These are phyloP conservation scores for Stachybotrys chlorohalonatus DNA, from an alignment of 2,329 filamentous ascomycete species.

Conservation along the genomic window DNA sequence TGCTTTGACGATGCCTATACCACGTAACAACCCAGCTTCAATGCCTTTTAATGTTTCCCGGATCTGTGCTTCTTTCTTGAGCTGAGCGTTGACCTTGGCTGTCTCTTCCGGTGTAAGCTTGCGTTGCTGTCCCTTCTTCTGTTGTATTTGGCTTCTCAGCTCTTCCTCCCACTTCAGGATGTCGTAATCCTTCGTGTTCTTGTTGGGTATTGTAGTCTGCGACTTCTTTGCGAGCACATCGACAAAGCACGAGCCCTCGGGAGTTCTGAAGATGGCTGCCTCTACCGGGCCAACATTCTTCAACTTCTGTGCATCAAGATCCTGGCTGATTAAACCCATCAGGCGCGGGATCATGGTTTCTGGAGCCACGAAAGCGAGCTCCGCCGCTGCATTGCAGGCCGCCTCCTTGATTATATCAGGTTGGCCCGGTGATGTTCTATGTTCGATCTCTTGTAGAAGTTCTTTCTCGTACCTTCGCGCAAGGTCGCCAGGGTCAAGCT, in stretches of 20 bases:
- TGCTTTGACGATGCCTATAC: constrained; percentile 75
- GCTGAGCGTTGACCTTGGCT: constrained; percentile 80
- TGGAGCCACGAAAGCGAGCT: constrained; percentile 88
- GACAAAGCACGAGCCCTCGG: constrained; percentile 79
- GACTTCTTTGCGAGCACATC: constrained; percentile 84
- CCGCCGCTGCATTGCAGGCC: constrained; percentile 76
- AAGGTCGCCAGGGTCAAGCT: constrained; percentile 73
- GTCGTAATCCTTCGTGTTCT: constrained; percentile 91
- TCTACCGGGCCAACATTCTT: constrained; percentile 73
- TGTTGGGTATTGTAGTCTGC: constrained; percentile 61
- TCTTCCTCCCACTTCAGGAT: constrained; percentile 97
- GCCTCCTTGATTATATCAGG: constrained; percentile 53
- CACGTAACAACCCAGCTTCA: constrained; percentile 65
- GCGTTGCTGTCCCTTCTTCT: constrained; percentile 85
- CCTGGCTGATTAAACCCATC: constrained; percentile 61
- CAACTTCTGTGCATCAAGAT: constrained; percentile 64
- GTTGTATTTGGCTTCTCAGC: constrained; percentile 73
- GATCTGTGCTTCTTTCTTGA: constrained; percentile 78
- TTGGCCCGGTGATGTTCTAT: constrained; percentile 36
- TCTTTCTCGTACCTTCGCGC: constrained; percentile 53
- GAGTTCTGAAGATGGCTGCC: constrained; percentile 85
- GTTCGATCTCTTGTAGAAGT: constrained; percentile 59
- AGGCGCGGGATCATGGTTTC: constrained; percentile 69
- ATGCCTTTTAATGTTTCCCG: constrained; percentile 61
- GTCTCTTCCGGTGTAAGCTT: constrained; percentile 87